Base-by-base conservation (phyloP, 129 eudicot genomes). In the Escallonia rubra region DNA sequence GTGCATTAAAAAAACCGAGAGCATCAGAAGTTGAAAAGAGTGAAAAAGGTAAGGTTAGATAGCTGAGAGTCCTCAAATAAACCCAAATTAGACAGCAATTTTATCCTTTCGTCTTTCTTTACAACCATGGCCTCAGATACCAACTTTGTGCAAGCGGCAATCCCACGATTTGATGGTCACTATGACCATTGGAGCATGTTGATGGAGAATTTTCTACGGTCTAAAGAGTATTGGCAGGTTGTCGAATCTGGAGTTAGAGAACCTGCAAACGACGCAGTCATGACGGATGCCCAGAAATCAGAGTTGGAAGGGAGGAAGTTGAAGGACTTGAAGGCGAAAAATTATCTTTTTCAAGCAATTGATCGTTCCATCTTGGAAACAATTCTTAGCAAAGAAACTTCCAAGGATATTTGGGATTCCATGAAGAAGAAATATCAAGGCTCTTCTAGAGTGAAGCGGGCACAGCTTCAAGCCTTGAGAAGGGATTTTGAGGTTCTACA, bases 401-500 rank as follows among this genome's bases (percentile, higher is more conserved):
- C 65, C 39, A 61, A 61, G 34, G 47, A 61, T 40, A 38, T 61
- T 39, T 61, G 65, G 65, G 65, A 41, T 10, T 38, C 48, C 6
- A 39, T 10, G 49, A 41, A 61, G 48, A 41, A 61, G 7, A 61
- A 61, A n/a, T 61, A 61, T 41, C 65, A 61, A 39, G 59, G 59
- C 1, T 14, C 44, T 39, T 3, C 65, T 39, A n/a, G 65, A 7
- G 46, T 41, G 3, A 42, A 61, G 23, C 59, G 59, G 1, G 59
- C 59, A 11, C 59, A 54, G 10, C 34, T 54, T 7, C 59, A 54
- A 54, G 59, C 59, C 59, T 54, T 54, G 23, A 7, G 4, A 54
- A n/a, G 7, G 59, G 14, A 34, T 54, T n/a, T 54, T 12, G 38
- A 54, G n/a, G 16, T 54, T 16, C 14, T 54, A 34, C 34, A 54